phyloP scores from a whole-genome alignment of 202 grass and related monocot genomes.

The Hordeum pubiflorum region DNA sequence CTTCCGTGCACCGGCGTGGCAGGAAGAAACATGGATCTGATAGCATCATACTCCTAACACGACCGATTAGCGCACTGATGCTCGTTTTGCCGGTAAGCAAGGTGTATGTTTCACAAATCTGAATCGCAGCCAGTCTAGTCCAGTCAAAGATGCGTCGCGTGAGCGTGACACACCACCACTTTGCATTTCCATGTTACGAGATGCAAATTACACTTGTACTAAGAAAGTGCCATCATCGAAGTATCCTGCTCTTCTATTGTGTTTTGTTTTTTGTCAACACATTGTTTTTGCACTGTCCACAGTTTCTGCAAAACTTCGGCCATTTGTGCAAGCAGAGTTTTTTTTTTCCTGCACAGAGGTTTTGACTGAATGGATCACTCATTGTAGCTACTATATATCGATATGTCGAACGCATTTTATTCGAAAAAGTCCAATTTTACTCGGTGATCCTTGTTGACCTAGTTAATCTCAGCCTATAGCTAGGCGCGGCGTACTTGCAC shows the following conservation, averaged over 20 bases:
- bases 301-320: too few relatives aligned
- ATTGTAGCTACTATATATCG: too few relatives aligned
- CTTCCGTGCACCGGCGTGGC: neutral
- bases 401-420: neutral
- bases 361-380: neutral
- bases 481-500: constrained; percentile 16
- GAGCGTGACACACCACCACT: neutral
- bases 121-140: neutral
- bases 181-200: neutral
- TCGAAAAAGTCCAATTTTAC: neutral
- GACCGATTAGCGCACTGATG: neutral
- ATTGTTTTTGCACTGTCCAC: too few relatives aligned
- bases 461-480: neutral
- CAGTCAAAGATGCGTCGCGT: neutral
- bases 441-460: neutral
- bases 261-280: too few relatives aligned
- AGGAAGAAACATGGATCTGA: neutral
- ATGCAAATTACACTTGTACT: neutral
- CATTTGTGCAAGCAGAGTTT: too few relatives aligned
- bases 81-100: neutral
- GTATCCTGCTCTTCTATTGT: too few relatives aligned
- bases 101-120: neutral
- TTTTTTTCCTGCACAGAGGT: neutral
- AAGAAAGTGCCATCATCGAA: too few relatives aligned
- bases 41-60: neutral